Conservation (phyloP, 73 alveolate genomes). For the Blepharisma stoltei region DNA sequence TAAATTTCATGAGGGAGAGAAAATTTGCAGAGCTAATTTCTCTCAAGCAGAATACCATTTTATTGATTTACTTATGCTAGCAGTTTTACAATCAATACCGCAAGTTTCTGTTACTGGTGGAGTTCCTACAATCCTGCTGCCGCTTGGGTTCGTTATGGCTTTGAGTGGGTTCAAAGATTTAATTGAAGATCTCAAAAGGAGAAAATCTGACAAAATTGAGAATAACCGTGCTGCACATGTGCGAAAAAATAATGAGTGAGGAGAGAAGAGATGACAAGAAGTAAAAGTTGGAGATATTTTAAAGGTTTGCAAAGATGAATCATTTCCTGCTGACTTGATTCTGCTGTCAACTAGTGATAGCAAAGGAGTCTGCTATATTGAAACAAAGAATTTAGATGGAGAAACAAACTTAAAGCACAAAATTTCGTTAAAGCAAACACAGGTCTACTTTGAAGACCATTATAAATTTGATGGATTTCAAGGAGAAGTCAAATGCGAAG, state of each 20-base stretch:
- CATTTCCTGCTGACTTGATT: conserved; percentile 96
- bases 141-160: conserved; percentile 17
- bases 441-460: neutral
- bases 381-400: conserved; percentile 91
- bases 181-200: conserved; percentile 15
- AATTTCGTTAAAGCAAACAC: conserved; percentile 37
- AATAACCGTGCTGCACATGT: conserved; percentile 33
- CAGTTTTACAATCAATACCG: conserved; percentile 63
- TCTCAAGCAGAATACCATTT: too few relatives aligned
- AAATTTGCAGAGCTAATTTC: too few relatives aligned
- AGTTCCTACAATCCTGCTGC: neutral
- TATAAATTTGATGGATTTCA: neutral
- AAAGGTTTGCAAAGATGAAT: conserved; percentile 63
- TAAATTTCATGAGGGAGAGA: too few relatives aligned
- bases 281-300: conserved; percentile 48
- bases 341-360: conserved; percentile 85
- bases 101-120: conserved; percentile 19
- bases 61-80: conserved; percentile 70
- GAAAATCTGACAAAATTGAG: conserved; percentile 8
- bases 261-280: neutral
- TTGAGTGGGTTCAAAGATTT: conserved; percentile 15
- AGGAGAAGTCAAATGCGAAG: conserved; percentile 46
- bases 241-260: conserved; percentile 35
- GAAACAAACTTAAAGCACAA: conserved; percentile 98
- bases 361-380: conserved; percentile 93